Evolutionary conservation across 768 basidiomycete species (phyloP).

Genomic region (Podaxis rugospora): DNA sequence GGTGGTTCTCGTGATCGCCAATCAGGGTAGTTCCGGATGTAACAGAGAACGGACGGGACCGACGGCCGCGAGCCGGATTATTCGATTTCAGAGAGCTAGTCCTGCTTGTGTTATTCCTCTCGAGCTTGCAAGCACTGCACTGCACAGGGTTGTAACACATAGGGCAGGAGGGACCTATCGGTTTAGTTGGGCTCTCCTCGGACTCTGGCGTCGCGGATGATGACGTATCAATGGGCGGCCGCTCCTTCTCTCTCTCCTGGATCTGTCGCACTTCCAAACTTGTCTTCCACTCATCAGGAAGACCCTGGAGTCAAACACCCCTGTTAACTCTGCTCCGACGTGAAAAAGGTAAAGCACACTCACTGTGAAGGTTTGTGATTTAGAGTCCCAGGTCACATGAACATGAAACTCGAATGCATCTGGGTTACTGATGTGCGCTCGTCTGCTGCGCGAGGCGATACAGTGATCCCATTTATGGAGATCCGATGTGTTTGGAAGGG

Average conservation of each 20-base stretch:
- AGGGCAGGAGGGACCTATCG: conserved; percentile 1
- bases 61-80: neutral
- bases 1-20: conserved; percentile 7
- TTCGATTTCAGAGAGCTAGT: neutral
- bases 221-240: neutral
- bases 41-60: conserved; percentile 6
- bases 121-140: conserved; percentile 11
- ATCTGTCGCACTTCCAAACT: conserved; percentile 1
- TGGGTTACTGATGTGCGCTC: conserved; percentile 3
- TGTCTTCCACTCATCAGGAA: conserved; percentile 12
- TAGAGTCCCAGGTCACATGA: conserved; percentile 8
- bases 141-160: conserved; percentile 8
- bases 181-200: neutral
- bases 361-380: conserved; percentile 7
- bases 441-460: conserved; percentile 7
- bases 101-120: neutral
- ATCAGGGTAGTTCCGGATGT: conserved; percentile 9
- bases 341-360: neutral
- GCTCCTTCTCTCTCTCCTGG: neutral
- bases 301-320: neutral
- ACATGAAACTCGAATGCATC: conserved; percentile 11
- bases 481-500: conserved; percentile 11
- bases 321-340: neutral
- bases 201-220: neutral
- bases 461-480: conserved; percentile 4